These are phyloP conservation scores for Boletellus sp. DNA, from an alignment of 768 basidiomycete species.

Conservation along the genomic window DNA sequence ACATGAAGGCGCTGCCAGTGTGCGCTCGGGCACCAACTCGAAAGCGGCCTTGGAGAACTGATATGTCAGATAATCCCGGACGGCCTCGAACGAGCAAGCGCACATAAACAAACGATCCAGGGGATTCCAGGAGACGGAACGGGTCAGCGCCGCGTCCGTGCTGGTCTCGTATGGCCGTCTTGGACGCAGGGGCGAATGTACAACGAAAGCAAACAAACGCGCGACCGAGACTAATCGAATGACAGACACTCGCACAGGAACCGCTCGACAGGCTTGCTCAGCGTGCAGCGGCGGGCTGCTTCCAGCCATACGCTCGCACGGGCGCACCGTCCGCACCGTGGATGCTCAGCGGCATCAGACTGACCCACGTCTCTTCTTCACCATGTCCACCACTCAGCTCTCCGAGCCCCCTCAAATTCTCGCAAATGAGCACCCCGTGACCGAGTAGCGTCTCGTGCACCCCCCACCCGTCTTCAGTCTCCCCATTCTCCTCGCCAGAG, in stretches of 20 bases:
- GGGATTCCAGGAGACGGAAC: background rate
- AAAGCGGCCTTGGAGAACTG: background rate
- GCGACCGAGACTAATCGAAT: too few species aligned
- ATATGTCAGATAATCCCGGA: background rate
- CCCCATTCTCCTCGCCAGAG: constrained; percentile 6
- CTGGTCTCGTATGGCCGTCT: constrained; percentile 8
- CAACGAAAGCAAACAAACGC: constrained; percentile 15
- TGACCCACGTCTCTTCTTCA: constrained; percentile 40
- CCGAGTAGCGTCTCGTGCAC: constrained; percentile 63
- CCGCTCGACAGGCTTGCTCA: too few species aligned
- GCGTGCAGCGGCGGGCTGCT: background rate
- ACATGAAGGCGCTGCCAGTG: background rate
- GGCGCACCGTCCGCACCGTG: constrained; percentile 64
- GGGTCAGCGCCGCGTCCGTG: background rate
- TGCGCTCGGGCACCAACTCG: background rate
- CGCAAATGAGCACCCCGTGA: constrained; percentile 59
- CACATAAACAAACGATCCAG: constrained; percentile 6
- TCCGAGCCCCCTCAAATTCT: constrained; percentile 62
- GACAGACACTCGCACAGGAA: too few species aligned
- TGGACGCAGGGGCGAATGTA: constrained; percentile 1
- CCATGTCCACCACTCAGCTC: constrained; percentile 29
- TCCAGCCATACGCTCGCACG: constrained; percentile 65
- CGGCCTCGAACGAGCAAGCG: constrained; percentile 3
- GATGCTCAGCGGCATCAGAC: constrained; percentile 58
- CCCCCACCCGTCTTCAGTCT: constrained; percentile 33